Percentiles rank a stretch among this genome's conserved stretches.
Conservation (phyloP, 768 basidiomycete genomes). For the Lanmaoa pseudosensibilis region DNA sequence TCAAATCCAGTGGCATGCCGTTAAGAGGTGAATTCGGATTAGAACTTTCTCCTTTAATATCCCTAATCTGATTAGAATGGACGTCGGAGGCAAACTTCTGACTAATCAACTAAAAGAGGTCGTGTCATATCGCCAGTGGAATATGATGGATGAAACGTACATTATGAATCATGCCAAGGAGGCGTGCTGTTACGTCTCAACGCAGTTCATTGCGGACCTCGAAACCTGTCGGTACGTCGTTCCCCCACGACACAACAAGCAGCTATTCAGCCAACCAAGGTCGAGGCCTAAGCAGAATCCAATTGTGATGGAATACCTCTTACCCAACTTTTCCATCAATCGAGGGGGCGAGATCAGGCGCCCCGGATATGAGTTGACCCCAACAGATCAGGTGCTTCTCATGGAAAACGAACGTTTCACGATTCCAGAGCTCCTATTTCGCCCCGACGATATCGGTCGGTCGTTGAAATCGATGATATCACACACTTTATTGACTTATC, state of each 20-base stretch:
- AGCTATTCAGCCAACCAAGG: conserved; percentile 38
- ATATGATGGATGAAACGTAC: conserved; percentile 96
- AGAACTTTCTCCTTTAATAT: conserved; percentile 13
- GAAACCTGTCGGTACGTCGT: conserved; percentile 73
- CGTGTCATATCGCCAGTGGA: conserved; percentile 94
- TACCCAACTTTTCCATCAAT: conserved; percentile 81
- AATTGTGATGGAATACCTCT: conserved; percentile 84
- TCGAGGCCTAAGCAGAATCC: conserved; percentile 55
- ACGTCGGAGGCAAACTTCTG: conserved; percentile 92
- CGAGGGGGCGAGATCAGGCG: conserved; percentile 56
- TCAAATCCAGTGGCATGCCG: conserved; percentile 73
- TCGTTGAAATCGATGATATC: conserved; percentile 16
- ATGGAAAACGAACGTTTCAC: conserved; percentile 93
- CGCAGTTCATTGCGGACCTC: conserved; percentile 68
- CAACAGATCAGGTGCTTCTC: conserved; percentile 67
- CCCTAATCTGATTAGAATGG: conserved; percentile 58
- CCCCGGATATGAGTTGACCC: conserved; percentile 51
- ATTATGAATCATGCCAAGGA: conserved; percentile 95
- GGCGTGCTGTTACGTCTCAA: conserved; percentile 82
- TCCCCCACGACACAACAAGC: conserved; percentile 16
- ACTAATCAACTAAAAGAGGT: conserved; percentile 95
- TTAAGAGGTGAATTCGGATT: conserved; percentile 61
- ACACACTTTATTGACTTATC: conserved; percentile 7
- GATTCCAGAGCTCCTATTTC: conserved; percentile 91
- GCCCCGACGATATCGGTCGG: conserved; percentile 85